phyloP scores from a whole-genome alignment of 2,329 filamentous ascomycete species.

The Aspergillus spinulosporus region DNA sequence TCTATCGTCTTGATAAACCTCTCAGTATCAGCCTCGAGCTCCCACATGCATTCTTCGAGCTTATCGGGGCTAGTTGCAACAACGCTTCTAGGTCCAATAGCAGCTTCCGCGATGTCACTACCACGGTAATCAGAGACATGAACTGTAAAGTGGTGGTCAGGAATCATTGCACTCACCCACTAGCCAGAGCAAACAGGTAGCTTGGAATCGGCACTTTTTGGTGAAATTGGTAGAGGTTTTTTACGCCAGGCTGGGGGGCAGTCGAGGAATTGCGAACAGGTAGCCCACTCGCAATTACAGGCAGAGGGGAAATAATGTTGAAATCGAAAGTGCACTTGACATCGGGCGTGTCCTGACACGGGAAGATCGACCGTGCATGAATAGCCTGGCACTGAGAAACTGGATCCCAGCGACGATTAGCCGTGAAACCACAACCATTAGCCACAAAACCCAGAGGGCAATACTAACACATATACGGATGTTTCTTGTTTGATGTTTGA shows the following conservation, averaged over 20 bases:
- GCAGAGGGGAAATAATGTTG: conserved; percentile 79
- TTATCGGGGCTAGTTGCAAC: conserved; percentile 89
- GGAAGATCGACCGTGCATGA: conserved; percentile 88
- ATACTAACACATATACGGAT: conserved; percentile 79
- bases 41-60: conserved; percentile 80
- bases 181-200: conserved; percentile 90
- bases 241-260: conserved; percentile 53
- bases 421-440: background rate
- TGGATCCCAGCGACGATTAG: conserved; percentile 19
- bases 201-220: conserved; percentile 91
- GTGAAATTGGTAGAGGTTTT: conserved; percentile 75
- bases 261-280: conserved; percentile 53
- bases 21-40: conserved; percentile 87
- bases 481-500: conserved; percentile 92
- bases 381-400: conserved; percentile 96
- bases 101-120: conserved; percentile 80
- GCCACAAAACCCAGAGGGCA: background rate
- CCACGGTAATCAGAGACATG: conserved; percentile 24
- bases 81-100: conserved; percentile 79
- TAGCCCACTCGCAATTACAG: conserved; percentile 89
- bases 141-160: background rate
- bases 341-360: conserved; percentile 95
- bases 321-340: conserved; percentile 95
- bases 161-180: conserved; percentile 41
- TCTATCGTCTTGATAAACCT: conserved; percentile 88